phyloP scores from a whole-genome alignment of 331 rosid species.

The Phaseolus coccineus region DNA sequence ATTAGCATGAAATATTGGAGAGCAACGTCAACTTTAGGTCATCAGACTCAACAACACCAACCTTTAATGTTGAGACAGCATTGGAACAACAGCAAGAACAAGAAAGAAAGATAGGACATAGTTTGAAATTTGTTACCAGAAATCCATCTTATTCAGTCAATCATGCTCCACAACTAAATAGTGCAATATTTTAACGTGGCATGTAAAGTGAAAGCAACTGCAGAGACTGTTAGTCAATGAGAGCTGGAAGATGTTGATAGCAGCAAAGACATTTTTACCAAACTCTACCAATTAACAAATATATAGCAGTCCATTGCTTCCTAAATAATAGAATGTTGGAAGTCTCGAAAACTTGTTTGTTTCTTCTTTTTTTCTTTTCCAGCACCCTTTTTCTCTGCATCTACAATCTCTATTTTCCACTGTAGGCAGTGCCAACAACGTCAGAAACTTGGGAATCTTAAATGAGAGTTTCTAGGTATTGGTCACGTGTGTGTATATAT shows the following conservation, averaged over 20 bases:
- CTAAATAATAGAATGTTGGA: conserved; percentile 26
- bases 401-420: conserved; percentile 19
- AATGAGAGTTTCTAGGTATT: neutral
- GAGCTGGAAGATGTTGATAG: conserved; percentile 40
- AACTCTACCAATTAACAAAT: conserved; percentile 17
- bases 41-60: conserved; percentile 33
- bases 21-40: conserved; percentile 33
- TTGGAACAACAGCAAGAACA: neutral
- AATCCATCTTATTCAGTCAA: neutral
- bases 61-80: conserved; percentile 18
- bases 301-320: conserved; percentile 18
- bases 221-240: conserved; percentile 38
- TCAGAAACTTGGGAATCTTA: neutral
- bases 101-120: neutral
- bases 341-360: conserved; percentile 22
- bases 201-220: conserved; percentile 30
- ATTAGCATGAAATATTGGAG: neutral
- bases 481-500: no score
- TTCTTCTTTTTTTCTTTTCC: neutral
- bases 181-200: conserved; percentile 8
- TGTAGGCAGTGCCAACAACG: conserved; percentile 4
- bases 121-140: conserved; percentile 40
- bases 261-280: conserved; percentile 40
- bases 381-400: neutral
- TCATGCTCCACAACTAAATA: conserved; percentile 19